Evolutionary conservation across 371 early-diverging fungal species (phyloP), one percentile per base, ranked within the genome.

Genomic region (Apophysomyces elegans): DNA sequence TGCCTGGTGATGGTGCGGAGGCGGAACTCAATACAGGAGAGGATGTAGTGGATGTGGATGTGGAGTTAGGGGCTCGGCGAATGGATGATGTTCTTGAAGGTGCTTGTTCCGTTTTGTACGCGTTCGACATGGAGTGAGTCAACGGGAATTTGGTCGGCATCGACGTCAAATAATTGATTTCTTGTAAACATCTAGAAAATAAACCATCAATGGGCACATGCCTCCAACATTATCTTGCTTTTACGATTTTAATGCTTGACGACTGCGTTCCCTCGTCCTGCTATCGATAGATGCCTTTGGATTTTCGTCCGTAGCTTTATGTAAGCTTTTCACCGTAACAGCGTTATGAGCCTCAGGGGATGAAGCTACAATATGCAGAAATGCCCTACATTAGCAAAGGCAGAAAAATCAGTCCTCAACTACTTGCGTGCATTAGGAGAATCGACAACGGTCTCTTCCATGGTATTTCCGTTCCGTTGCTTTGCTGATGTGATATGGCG

Each of bases 231-330:
- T 50, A 26, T 57, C 37, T 47, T 26, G 35, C 47, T 63, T 88
- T 63, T 84, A 91, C 94, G 88, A 85, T 85, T 91, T 90, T 62
- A 95, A 74, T 13, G 91, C 78, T 72, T 95, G 89, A 57, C 90
- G 83, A 66, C 90, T 92, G 60, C 89, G 84, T 57, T 86, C 80
- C 58, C 77, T 73, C 56, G 71, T 26, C 66, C 76, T 80, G 41
- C 63, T 71, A 61, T 76, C 77, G 12, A 50, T 60, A 14, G 50
- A 41, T 26, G 21, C 21, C 21, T 26, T 50, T 21, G 16, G n/a
- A 21, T 50, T 50, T 9, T 50, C 54, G 7, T 50, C 54, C 21
- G 54, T 50, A 21, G 8, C 21, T 50, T 11, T 50, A n/a, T 50
- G 54, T n/a, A 50, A 4, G 8, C 21, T 12, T 18, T 60, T 36